A percentile compares a stretch with the other conserved stretches of the same genome.
Evolutionary conservation across 768 basidiomycete species (phyloP).

Genomic region (Mycena galericulata): DNA sequence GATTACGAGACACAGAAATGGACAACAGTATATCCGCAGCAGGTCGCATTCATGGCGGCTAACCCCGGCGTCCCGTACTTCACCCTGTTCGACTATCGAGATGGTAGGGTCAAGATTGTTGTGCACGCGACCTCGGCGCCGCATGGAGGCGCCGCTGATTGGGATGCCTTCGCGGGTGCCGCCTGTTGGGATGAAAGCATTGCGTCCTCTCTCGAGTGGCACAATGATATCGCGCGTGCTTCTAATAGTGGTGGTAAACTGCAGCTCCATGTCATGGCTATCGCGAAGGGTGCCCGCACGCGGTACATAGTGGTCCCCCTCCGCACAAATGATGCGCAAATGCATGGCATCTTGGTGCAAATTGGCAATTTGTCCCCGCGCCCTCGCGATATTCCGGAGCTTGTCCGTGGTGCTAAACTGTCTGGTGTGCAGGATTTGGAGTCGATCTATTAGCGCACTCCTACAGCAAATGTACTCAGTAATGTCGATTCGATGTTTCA

Average conservation of each 20-base stretch:
- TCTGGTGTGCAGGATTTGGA: no score
- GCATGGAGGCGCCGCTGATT: not conserved
- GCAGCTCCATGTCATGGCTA: not conserved
- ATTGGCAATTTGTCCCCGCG: not conserved
- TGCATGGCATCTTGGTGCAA: not conserved
- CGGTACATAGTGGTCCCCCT: not conserved
- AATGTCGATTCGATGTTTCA: no score
- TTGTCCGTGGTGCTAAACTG: not conserved
- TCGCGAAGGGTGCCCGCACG: not conserved
- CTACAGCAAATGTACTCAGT: no score
- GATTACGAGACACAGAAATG: constrained; percentile 3
- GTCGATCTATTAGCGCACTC: no score
- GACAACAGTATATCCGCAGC: not conserved
- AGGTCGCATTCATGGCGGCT: not conserved
- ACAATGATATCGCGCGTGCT: not conserved
- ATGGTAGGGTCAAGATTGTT: not conserved
- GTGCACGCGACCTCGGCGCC: not conserved
- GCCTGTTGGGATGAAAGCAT: no score
- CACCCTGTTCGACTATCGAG: not conserved
- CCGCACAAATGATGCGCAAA: not conserved
- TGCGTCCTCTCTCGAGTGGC: not conserved
- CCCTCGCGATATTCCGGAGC: not conserved
- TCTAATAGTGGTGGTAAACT: not conserved
- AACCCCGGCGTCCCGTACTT: not conserved
- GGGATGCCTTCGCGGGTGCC: not conserved